Conservation (phyloP, 257 asterid species). For the Plantago major region DNA sequence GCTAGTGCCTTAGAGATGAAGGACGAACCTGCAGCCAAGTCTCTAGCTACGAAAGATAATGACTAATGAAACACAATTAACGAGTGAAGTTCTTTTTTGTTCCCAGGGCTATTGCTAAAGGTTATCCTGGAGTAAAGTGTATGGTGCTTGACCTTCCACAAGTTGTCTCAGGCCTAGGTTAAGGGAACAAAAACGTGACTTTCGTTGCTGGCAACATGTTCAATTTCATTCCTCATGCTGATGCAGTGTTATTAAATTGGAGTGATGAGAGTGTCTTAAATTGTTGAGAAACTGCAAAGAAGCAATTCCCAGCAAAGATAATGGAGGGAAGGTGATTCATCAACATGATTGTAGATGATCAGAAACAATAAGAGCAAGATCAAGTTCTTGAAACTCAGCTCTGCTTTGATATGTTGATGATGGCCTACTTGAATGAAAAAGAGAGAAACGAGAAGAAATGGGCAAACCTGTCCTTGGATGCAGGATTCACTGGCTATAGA, state of each 20-base stretch:
- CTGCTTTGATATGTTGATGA: conserved; percentile 17
- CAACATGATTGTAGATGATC: conserved; percentile 12
- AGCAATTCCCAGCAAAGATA: conserved; percentile 12
- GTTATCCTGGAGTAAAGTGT: too few relatives aligned
- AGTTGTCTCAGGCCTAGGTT: too few relatives aligned
- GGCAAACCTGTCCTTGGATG: conserved; percentile 17
- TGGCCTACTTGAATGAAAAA: neutral
- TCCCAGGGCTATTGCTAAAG: too few relatives aligned
- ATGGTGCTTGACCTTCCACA: too few relatives aligned
- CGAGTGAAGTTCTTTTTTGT: too few relatives aligned
- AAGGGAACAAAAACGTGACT: too few relatives aligned
- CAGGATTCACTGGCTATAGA: conserved; percentile 16
- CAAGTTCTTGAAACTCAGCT: conserved; percentile 1
- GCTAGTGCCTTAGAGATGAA: too few relatives aligned
- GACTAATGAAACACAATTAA: too few relatives aligned
- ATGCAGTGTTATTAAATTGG: conserved; percentile 6
- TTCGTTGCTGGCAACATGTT: too few relatives aligned
- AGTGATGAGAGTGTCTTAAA: conserved; percentile 17
- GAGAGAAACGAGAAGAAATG: conserved; percentile 20
- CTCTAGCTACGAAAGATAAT: too few relatives aligned
- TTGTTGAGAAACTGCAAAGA: conserved; percentile 16
- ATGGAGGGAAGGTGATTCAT: conserved; percentile 14
- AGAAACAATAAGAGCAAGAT: neutral
- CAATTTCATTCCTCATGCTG: too few relatives aligned
- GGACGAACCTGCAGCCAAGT: too few relatives aligned